Evolutionary conservation across 1,139 yeast species (phyloP).

Genomic region (Candida buenavistaensis): DNA sequence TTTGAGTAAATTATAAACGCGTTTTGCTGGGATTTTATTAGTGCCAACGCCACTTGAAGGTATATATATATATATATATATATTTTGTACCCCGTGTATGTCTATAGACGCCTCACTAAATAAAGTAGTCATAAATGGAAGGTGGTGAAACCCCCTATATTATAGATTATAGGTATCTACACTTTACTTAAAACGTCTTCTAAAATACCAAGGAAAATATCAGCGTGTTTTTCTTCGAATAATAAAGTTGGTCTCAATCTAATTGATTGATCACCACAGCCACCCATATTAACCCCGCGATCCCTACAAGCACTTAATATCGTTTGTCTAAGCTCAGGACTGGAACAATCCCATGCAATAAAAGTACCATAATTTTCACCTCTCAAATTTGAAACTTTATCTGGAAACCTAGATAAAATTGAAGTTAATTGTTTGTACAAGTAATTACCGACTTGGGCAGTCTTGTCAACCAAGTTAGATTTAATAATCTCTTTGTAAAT

Average conservation of each 20-base stretch:
- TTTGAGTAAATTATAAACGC: too few species aligned
- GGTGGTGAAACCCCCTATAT: too few species aligned
- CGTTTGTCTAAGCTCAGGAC: conserved; percentile 48
- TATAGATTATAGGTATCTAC: too few species aligned
- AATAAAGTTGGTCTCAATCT: conserved; percentile 72
- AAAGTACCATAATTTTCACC: conserved; percentile 71
- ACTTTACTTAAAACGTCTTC: conserved; percentile 27
- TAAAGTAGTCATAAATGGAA: too few species aligned
- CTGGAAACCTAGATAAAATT: conserved; percentile 46
- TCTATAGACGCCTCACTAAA: too few species aligned
- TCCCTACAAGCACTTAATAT: conserved; percentile 50
- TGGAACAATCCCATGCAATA: conserved; percentile 69
- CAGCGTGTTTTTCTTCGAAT: conserved; percentile 68
- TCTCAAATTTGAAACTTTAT: conserved; percentile 52
- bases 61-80: too few species aligned
- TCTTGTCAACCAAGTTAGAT: conserved; percentile 50
- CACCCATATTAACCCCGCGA: conserved; percentile 70
- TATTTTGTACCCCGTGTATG: too few species aligned
- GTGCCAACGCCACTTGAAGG: too few species aligned
- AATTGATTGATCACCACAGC: conserved; percentile 65
- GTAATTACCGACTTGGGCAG: conserved; percentile 61
- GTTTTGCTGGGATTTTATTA: too few species aligned
- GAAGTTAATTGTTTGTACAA: conserved; percentile 47
- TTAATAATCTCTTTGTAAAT: conserved; percentile 59
- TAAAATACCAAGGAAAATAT: conserved; percentile 51